Evolutionary conservation across 164 flowering plant genomes (phyloP).

Genomic region (Buxus sempervirens): DNA sequence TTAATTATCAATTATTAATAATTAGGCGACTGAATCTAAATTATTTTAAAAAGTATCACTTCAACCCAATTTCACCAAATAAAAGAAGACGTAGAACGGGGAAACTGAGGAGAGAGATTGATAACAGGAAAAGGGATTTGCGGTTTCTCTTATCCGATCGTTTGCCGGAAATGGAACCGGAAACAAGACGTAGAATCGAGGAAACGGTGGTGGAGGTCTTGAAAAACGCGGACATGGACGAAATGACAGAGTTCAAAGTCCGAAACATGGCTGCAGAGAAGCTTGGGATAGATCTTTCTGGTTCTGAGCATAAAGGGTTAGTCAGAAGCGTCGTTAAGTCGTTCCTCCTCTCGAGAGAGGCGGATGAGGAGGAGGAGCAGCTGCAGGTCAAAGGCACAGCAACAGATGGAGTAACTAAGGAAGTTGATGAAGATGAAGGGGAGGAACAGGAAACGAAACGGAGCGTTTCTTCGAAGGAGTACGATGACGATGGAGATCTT

Average conservation of each 20-base stretch:
- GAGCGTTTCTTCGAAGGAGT: conserved; percentile 30
- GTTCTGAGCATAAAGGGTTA: conserved; percentile 27
- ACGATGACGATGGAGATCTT: conserved; percentile 60
- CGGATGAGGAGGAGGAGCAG: conserved; percentile 3
- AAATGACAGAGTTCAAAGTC: conserved; percentile 44
- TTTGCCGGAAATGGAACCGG: conserved; percentile 28
- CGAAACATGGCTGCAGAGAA: conserved; percentile 37
- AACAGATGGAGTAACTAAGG: conserved; percentile 10
- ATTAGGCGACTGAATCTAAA: no score
- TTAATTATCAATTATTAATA: no score
- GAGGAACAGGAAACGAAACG: conserved; percentile 12
- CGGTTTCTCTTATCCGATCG: not conserved
- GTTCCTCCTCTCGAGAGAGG: conserved; percentile 25
- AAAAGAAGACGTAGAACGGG: no score
- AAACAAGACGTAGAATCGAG: conserved; percentile 31
- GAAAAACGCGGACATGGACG: conserved; percentile 36
- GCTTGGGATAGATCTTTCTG: conserved; percentile 41
- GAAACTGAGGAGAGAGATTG: no score
- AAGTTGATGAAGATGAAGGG: conserved; percentile 9
- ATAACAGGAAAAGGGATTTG: not conserved
- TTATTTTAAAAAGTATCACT: no score
- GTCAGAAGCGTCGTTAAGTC: conserved; percentile 38
- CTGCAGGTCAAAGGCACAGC: not conserved
- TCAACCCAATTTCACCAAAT: no score
- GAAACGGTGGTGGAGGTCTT: conserved; percentile 40